Conservation (phyloP, 2,329 filamentous ascomycete genomes). For the Colletotrichum musicola region DNA sequence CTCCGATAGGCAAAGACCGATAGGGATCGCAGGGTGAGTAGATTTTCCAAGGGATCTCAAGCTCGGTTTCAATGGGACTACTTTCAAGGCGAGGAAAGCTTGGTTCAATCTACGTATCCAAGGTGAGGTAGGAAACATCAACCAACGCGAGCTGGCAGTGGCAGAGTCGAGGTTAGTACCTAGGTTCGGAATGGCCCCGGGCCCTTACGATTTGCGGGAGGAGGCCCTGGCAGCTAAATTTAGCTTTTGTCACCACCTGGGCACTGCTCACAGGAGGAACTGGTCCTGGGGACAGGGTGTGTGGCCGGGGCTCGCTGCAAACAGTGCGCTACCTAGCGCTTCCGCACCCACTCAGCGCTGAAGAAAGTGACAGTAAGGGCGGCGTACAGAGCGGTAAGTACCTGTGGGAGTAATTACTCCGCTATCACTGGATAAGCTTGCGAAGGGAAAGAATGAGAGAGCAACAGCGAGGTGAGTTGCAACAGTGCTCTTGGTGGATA, state of each 20-base stretch:
- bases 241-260: slow-evolving; percentile 18
- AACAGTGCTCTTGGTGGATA: background rate
- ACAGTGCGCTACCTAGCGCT: slow-evolving; percentile 10
- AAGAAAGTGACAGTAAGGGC: background rate
- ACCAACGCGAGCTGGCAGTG: slow-evolving; percentile 5
- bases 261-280: background rate
- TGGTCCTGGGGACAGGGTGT: background rate
- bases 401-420: background rate
- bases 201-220: slow-evolving; percentile 14
- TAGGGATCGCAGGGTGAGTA: background rate
- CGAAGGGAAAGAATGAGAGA: background rate
- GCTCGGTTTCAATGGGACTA: slow-evolving; percentile 5
- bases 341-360: slow-evolving; percentile 8
- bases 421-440: too few relatives aligned
- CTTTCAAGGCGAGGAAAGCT: slow-evolving; percentile 26
- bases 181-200: background rate
- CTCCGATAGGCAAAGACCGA: background rate
- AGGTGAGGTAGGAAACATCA: background rate
- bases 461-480: background rate
- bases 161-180: slow-evolving; percentile 7
- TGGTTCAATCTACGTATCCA: slow-evolving; percentile 9
- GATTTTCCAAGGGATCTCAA: slow-evolving; percentile 1
- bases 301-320: slow-evolving; percentile 21
- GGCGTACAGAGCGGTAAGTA: background rate
- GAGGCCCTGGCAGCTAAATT: slow-evolving; percentile 25